Evolutionary conservation across 768 basidiomycete species (phyloP).

Genomic region (Leccinum barrowsii): DNA sequence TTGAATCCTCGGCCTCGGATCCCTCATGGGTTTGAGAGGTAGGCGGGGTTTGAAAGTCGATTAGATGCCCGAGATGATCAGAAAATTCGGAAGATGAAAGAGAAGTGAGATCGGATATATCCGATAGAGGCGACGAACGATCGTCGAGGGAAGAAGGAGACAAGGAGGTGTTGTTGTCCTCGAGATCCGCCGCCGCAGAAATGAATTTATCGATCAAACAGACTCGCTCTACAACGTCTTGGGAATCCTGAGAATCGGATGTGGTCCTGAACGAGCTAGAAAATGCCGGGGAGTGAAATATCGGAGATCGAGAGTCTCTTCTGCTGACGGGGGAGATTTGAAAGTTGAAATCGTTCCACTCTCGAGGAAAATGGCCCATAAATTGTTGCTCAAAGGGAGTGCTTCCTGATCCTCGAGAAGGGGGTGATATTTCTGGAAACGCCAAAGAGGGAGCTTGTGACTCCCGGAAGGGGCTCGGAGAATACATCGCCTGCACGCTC

Average conservation of each 20-base stretch:
- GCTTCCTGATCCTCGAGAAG: slow-evolving; percentile 21
- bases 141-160: slow-evolving; percentile 5
- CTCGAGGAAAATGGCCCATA: slow-evolving; percentile 13
- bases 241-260: slow-evolving; percentile 7
- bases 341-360: slow-evolving; percentile 14
- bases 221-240: slow-evolving; percentile 11
- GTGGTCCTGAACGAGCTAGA: background rate
- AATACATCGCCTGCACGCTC: slow-evolving; percentile 18
- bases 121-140: slow-evolving; percentile 25
- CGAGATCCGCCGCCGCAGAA: slow-evolving; percentile 18
- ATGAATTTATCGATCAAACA: slow-evolving; percentile 29
- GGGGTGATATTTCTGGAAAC: slow-evolving; percentile 27
- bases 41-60: slow-evolving; percentile 13
- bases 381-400: slow-evolving; percentile 32
- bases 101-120: slow-evolving; percentile 29
- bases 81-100: slow-evolving; percentile 24
- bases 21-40: slow-evolving; percentile 15
- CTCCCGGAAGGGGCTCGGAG: slow-evolving; percentile 26
- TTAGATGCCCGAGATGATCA: background rate
- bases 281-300: slow-evolving; percentile 5
- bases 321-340: slow-evolving; percentile 26
- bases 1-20: background rate
- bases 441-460: slow-evolving; percentile 17
- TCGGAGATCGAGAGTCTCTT: background rate
- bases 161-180: background rate